phyloP scores from a whole-genome alignment of 2,329 filamentous ascomycete genomes.

The Colletotrichum sp. region DNA sequence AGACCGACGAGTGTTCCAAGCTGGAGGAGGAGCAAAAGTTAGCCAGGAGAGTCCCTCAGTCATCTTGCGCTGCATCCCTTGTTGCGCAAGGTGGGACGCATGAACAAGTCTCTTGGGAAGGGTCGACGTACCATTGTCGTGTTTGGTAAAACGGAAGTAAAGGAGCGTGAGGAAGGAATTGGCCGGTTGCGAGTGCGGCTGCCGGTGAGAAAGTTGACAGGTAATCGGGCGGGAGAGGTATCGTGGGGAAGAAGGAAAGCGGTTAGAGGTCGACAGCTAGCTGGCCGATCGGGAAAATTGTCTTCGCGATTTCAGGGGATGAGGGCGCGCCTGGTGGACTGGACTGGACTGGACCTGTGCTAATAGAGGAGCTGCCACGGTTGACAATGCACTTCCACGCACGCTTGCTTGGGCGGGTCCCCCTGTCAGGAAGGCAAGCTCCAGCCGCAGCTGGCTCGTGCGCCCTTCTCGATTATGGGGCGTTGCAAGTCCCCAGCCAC shows the following conservation, averaged over 20 bases:
- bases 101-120: background rate
- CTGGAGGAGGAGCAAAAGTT: constrained; percentile 50
- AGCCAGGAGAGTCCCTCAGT: background rate
- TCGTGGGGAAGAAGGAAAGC: background rate
- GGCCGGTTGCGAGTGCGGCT: background rate
- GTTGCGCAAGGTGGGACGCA: background rate
- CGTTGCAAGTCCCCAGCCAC: background rate
- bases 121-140: constrained; percentile 32
- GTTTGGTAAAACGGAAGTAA: background rate
- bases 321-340: constrained; percentile 9
- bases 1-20: constrained; percentile 82
- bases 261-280: background rate
- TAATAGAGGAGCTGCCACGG: constrained; percentile 15
- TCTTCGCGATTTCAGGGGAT: constrained; percentile 22
- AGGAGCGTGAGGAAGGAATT: constrained; percentile 12
- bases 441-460: constrained; percentile 7
- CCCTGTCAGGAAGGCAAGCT: constrained; percentile 2
- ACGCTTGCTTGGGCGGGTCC: background rate
- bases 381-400: constrained; percentile 2
- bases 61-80: background rate
- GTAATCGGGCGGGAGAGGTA: background rate
- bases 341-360: background rate
- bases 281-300: constrained; percentile 18
- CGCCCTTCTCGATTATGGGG: background rate
- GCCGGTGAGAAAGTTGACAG: background rate